Conservation (phyloP, 441 rosid species). For the Cnidoscolus chayamansa region DNA sequence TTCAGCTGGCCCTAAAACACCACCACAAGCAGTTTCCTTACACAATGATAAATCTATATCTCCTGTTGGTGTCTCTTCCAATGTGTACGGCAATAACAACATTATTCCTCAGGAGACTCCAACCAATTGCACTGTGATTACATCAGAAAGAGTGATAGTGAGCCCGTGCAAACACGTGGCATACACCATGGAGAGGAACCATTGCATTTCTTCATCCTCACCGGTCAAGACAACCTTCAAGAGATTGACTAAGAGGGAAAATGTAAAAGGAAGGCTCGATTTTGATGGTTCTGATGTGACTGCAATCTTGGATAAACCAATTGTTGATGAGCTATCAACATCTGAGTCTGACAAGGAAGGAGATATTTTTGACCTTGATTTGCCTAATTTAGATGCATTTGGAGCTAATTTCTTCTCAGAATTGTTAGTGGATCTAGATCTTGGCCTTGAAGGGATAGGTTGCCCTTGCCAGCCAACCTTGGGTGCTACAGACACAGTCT, state of each 20-base stretch:
- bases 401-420: conserved; percentile 69
- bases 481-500: conserved; percentile 34
- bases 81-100: conserved; percentile 32
- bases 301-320: conserved; percentile 28
- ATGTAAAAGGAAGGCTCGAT: conserved; percentile 66
- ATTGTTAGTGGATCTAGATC: conserved; percentile 64
- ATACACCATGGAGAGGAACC: conserved; percentile 62
- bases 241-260: conserved; percentile 49
- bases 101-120: conserved; percentile 52
- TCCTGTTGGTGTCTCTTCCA: conserved; percentile 31
- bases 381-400: conserved; percentile 57
- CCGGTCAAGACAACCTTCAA: conserved; percentile 45
- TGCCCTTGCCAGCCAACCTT: conserved; percentile 35
- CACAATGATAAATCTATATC: conserved; percentile 39
- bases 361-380: conserved; percentile 59
- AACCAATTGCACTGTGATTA: conserved; percentile 61
- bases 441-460: conserved; percentile 43
- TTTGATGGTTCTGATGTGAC: conserved; percentile 54
- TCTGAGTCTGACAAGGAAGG: conserved; percentile 63
- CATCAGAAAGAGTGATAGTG: conserved; percentile 58
- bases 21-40: conserved; percentile 48
- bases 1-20: conserved; percentile 56
- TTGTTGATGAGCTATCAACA: conserved; percentile 34
- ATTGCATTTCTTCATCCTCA: conserved; percentile 51
- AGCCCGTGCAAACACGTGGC: conserved; percentile 69